Evolutionary conservation across 2,329 filamentous ascomycete genomes (phyloP).

Genomic region (Fusarium sp.): DNA sequence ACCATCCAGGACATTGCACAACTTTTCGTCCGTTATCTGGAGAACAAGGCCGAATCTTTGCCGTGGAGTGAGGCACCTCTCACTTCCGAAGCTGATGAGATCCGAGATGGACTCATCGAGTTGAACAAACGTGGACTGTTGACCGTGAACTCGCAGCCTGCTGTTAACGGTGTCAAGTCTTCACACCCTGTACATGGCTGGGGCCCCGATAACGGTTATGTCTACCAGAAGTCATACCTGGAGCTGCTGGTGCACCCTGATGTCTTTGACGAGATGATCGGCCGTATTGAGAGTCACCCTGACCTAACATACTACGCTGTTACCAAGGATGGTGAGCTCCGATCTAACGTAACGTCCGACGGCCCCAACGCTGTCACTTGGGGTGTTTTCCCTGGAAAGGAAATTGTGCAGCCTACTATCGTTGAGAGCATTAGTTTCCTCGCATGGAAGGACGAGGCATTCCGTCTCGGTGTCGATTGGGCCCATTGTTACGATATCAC

Average conservation of each 20-base stretch:
- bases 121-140: constrained; percentile 90
- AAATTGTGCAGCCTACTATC: constrained; percentile 99
- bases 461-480: constrained; percentile 92
- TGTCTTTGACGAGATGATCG: constrained; percentile 81
- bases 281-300: constrained; percentile 80
- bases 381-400: constrained; percentile 98
- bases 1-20: constrained; percentile 83
- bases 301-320: constrained; percentile 96
- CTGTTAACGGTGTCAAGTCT: constrained; percentile 91
- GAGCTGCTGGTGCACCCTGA: constrained; percentile 89
- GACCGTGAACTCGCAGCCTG: constrained; percentile 97
- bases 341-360: constrained; percentile 86
- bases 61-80: constrained; percentile 96
- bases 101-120: constrained; percentile 81
- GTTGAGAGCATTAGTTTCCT: constrained; percentile 98
- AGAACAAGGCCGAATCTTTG: constrained; percentile 82
- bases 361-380: constrained; percentile 98
- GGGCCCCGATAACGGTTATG: constrained; percentile 95
- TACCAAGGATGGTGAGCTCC: constrained; percentile 83
- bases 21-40: constrained; percentile 87
- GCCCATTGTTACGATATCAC: constrained; percentile 86
- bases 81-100: constrained; percentile 82
- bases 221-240: constrained; percentile 98
- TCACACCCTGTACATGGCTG: constrained; percentile 90
- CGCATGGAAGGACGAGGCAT: constrained; percentile 99